These are phyloP conservation scores for Coemansia sp. DNA, from an alignment of 192 early-diverging fungal genomes.

Conservation along the genomic window DNA sequence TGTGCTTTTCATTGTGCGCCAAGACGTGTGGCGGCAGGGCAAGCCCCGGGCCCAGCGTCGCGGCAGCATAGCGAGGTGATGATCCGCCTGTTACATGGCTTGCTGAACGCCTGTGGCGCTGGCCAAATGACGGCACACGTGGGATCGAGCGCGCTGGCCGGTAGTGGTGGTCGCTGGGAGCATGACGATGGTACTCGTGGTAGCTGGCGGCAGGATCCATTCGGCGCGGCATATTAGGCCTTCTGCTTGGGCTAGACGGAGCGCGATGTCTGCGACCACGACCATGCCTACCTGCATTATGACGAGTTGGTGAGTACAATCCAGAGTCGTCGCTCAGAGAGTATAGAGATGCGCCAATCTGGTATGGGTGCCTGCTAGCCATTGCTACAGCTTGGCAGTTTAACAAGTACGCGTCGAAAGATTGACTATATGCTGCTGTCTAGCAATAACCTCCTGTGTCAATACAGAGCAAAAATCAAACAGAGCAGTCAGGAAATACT, in stretches of 20 bases:
- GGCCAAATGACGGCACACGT: constrained; percentile 23
- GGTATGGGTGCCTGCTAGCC: constrained; percentile 1
- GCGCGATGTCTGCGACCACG: constrained; percentile 9
- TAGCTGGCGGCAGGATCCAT: constrained; percentile 18
- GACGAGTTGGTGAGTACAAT: not conserved
- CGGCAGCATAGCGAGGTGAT: constrained; percentile 14
- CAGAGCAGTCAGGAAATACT: not conserved
- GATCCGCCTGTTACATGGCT: constrained; percentile 12
- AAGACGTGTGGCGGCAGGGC: constrained; percentile 9
- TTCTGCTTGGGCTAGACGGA: constrained; percentile 15
- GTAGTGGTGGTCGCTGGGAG: constrained; percentile 10
- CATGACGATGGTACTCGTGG: constrained; percentile 25
- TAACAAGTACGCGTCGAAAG: not conserved
- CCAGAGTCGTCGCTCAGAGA: constrained; percentile 12
- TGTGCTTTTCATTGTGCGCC: constrained; percentile 26
- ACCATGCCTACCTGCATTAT: not conserved
- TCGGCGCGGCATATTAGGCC: constrained; percentile 11
- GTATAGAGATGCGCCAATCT: constrained; percentile 6
- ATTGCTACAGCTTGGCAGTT: not conserved
- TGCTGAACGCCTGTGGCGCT: constrained; percentile 4
- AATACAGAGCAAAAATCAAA: not conserved
- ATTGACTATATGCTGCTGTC: not conserved
- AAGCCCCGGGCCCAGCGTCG: constrained; percentile 1
- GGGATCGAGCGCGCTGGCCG: constrained; percentile 16
- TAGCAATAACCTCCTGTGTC: not conserved